Evolutionary conservation across 1,284 basidiomycete genomes (phyloP).

Genomic region (Fomitopsis palustris): DNA sequence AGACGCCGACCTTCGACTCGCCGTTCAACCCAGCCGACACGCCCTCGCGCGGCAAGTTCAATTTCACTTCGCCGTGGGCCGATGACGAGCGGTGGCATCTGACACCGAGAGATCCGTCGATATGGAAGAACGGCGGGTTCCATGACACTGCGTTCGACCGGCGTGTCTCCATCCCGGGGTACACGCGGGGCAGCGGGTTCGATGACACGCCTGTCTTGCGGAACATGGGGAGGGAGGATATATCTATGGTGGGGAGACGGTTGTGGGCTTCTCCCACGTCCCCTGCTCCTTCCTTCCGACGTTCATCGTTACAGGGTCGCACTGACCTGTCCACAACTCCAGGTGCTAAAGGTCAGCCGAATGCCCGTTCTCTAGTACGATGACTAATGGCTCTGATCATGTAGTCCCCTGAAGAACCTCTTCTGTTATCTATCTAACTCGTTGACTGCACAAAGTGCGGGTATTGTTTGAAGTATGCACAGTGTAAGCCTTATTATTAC

Average conservation of each 20-base stretch:
- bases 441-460: not conserved
- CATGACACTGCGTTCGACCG: not conserved
- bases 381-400: not conserved
- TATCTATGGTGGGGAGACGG: not conserved
- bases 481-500: not conserved
- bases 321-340: not conserved
- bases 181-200: not conserved
- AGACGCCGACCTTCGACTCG: constrained; percentile 46
- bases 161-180: not conserved
- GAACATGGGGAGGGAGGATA: not conserved
- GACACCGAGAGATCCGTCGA: not conserved
- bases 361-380: not conserved
- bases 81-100: not conserved
- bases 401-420: not conserved
- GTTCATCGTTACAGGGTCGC: not conserved
- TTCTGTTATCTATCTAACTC: not conserved
- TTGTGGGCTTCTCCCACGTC: not conserved
- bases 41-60: constrained; percentile 64
- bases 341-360: not conserved
- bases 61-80: constrained; percentile 48
- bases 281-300: not conserved
- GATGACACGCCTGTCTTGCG: not conserved
- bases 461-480: not conserved
- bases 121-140: not conserved
- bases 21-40: constrained; percentile 73